These are phyloP conservation scores for Pugionium cornutum DNA, from an alignment of 345 rosid genomes.

Conservation along the genomic window DNA sequence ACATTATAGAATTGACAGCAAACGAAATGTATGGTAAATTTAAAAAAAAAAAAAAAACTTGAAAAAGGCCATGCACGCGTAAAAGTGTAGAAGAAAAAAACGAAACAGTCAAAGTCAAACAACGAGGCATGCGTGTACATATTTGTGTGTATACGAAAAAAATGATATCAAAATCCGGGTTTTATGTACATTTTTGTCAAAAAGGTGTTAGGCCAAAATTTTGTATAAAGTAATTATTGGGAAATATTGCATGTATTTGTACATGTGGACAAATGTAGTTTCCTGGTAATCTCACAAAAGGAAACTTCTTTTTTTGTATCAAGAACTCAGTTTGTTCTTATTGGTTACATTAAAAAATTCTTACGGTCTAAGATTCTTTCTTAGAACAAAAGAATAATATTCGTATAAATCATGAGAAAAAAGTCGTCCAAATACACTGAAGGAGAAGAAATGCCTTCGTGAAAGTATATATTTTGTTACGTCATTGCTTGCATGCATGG, in stretches of 20 bases:
- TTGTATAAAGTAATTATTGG: slow-evolving; percentile 14
- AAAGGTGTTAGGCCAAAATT: slow-evolving; percentile 20
- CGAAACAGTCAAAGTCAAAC: slow-evolving; percentile 13
- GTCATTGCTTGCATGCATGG: slow-evolving; percentile 30
- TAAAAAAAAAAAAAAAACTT: background rate
- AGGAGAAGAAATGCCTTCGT: slow-evolving; percentile 19
- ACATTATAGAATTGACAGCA: background rate
- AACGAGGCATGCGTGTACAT: slow-evolving; percentile 23
- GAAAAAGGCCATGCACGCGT: slow-evolving; percentile 6
- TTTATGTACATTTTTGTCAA: slow-evolving; percentile 33
- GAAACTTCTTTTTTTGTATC: slow-evolving; percentile 10
- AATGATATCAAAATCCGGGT: slow-evolving; percentile 19
- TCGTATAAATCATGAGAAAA: slow-evolving; percentile 19
- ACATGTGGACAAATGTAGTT: slow-evolving; percentile 27
- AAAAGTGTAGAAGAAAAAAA: background rate
- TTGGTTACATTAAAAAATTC: slow-evolving; percentile 23
- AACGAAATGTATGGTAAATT: background rate
- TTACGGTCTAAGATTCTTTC: slow-evolving; percentile 34
- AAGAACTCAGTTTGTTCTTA: slow-evolving; percentile 10
- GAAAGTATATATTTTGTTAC: slow-evolving; percentile 16
- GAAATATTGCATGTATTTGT: background rate
- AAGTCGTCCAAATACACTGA: slow-evolving; percentile 20
- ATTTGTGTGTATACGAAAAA: background rate
- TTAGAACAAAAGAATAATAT: background rate
- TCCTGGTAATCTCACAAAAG: slow-evolving; percentile 23